Conservation (phyloP, 225 moss, liverwort and hornwort species). For the Rhytidiadelphus loreus region DNA sequence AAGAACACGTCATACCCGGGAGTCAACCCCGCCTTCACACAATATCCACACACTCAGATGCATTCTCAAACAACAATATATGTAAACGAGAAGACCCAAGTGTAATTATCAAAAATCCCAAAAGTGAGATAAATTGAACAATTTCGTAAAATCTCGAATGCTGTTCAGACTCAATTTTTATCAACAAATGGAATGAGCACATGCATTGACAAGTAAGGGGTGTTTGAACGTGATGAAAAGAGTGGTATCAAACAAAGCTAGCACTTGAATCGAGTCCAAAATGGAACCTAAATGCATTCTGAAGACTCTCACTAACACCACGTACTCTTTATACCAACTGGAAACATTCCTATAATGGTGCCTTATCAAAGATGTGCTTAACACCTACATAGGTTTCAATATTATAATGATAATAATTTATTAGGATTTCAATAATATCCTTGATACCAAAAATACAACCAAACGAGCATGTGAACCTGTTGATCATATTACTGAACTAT, state of each 20-base stretch:
- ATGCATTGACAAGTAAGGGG: background rate
- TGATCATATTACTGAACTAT: background rate
- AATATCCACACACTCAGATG: background rate
- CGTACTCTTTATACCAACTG: background rate
- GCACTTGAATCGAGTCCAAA: background rate
- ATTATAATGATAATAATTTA: background rate
- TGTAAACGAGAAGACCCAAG: background rate
- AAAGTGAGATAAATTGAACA: background rate
- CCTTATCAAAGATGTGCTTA: background rate
- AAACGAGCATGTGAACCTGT: background rate
- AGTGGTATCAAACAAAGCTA: background rate
- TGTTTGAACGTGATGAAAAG: background rate
- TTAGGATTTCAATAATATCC: background rate
- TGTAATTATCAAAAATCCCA: background rate
- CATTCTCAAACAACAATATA: background rate
- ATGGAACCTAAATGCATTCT: background rate
- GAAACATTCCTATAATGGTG: background rate
- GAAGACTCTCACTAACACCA: background rate
- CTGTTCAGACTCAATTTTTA: background rate
- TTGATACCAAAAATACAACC: background rate
- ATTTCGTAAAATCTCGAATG: background rate
- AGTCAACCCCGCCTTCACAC: background rate
- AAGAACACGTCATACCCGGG: constrained; percentile 4
- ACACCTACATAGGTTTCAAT: background rate
- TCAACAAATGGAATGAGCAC: background rate